Evolutionary conservation across 768 basidiomycete species (phyloP), one percentile per base, ranked within the genome.

Genomic region (Leccinum disarticulatum): DNA sequence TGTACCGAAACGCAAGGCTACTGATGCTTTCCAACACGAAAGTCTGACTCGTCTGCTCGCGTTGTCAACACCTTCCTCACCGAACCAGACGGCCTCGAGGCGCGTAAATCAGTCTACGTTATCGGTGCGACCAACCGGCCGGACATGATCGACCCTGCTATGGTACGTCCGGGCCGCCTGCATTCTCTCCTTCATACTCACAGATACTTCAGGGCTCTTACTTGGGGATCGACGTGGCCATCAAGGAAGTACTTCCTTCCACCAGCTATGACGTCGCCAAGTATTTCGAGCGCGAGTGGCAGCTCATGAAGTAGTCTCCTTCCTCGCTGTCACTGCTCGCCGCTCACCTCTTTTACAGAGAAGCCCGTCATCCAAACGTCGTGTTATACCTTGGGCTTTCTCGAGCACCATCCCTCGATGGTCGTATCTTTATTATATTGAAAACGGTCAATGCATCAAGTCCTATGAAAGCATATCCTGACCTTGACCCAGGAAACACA

Each of bases 201-300:
- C 28, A 49, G 13, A 33, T 7, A 30, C 43, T 15, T n/a, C 66
- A 92, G 93, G 90, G 90, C 3, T 83, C 76, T 30, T 99, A 99
- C 77, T 87, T 99, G 36, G 97, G 97, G 8, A 92, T 97, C 64
- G 92, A 97, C 64, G 91, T 97, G 36, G 95, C 95, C 35, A 93
- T 98, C 74, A 97, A 97, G 74, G 95, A 98, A 76, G 94, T 98
- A 3, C 80, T 97, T 8, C 93, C 93, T 1, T 94, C 91, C 22
- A 89, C 77, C 6, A 92, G 91, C 59, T 98, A 98, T 75, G 93
- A 97, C 67, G 94, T 97, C 36, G 83, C 88, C 66, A 99, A 99
- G 76, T 98, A 99, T 78, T 96, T 98, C 73, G 93, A 96, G 69
- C 84, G 96, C n/a, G 96, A 99, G 81, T 97, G 95, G 93, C 83